These are phyloP conservation scores for Chaetoceros muelleri DNA, from an alignment of 108 stramenopile species.

Conservation along the genomic window DNA sequence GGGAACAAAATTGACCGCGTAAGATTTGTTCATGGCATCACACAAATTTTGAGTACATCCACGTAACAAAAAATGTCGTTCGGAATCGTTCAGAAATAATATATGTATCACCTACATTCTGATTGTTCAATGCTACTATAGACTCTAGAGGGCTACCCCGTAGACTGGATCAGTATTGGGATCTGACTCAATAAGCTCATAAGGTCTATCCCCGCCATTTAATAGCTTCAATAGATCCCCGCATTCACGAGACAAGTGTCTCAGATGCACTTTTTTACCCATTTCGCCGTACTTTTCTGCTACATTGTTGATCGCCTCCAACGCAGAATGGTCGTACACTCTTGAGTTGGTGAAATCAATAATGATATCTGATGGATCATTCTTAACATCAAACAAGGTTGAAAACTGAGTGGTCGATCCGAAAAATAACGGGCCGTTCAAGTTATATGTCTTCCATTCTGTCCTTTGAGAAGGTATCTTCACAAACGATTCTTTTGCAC, in stretches of 20 bases:
- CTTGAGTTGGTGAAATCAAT: constrained; percentile 58
- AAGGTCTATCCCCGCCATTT: constrained; percentile 20
- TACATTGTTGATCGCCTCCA: constrained; percentile 53
- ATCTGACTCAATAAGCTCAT: constrained; percentile 33
- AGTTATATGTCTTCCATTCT: constrained; percentile 45
- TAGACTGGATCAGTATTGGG: constrained; percentile 34
- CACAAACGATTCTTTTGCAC: too few relatives aligned
- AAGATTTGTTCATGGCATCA: too few relatives aligned
- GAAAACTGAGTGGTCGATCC: constrained; percentile 49
- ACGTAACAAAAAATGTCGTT: too few relatives aligned
- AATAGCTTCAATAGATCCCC: constrained; percentile 24
- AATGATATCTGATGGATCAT: constrained; percentile 51
- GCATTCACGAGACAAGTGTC: constrained; percentile 44
- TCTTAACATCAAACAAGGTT: constrained; percentile 37
- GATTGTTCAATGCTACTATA: too few relatives aligned
- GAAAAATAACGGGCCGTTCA: constrained; percentile 81
- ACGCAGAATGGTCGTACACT: constrained; percentile 64
- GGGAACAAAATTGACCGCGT: too few relatives aligned
- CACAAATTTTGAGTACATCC: too few relatives aligned
- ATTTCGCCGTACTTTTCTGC: constrained; percentile 41
- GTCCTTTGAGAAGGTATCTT: constrained; percentile 14
- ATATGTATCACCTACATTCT: too few relatives aligned
- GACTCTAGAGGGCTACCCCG: too few relatives aligned
- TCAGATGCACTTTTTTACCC: constrained; percentile 50
- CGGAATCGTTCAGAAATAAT: too few relatives aligned